Percentiles rank a stretch among this genome's conserved stretches.
These are phyloP conservation scores for Fusarium transvaalense DNA, from an alignment of 2,329 filamentous ascomycete genomes.

Conservation along the genomic window DNA sequence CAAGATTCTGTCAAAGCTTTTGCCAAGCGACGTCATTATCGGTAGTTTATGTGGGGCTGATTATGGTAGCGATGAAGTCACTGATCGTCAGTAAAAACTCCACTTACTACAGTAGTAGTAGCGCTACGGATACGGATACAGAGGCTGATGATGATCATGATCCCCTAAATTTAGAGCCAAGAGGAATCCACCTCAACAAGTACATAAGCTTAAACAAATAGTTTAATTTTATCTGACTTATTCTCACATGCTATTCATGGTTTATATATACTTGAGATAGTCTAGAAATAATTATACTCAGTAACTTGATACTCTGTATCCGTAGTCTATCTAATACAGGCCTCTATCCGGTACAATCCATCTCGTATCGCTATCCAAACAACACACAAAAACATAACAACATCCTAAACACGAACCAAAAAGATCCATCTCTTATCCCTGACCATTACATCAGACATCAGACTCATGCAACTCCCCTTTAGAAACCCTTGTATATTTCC, in stretches of 20 bases:
- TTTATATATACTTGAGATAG: too few species aligned
- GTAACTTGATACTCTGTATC: too few species aligned
- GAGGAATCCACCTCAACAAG: not conserved
- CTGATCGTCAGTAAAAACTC: slow-evolving; percentile 30
- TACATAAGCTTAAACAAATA: slow-evolving; percentile 25
- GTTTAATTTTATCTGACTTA: slow-evolving; percentile 16
- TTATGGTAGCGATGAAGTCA: slow-evolving; percentile 30
- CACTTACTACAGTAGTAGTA: slow-evolving; percentile 2
- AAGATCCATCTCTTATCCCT: slow-evolving; percentile 6
- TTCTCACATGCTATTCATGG: not conserved
- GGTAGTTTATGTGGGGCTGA: slow-evolving; percentile 16
- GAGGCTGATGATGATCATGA: not conserved
- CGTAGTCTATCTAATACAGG: too few species aligned
- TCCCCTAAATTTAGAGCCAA: slow-evolving; percentile 25
- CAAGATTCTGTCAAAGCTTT: slow-evolving; percentile 28
- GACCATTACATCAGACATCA: slow-evolving; percentile 22
- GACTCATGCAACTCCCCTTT: slow-evolving; percentile 23
- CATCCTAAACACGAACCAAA: slow-evolving; percentile 4
- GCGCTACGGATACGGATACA: too few species aligned
- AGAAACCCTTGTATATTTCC: slow-evolving; percentile 21
- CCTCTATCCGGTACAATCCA: not conserved
- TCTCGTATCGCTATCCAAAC: not conserved
- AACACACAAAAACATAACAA: not conserved
- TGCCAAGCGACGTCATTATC: slow-evolving; percentile 35
- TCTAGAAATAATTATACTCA: not conserved